These are phyloP conservation scores for Tuber calosporum DNA, from an alignment of 495 filamentous ascomycete species.

Conservation along the genomic window DNA sequence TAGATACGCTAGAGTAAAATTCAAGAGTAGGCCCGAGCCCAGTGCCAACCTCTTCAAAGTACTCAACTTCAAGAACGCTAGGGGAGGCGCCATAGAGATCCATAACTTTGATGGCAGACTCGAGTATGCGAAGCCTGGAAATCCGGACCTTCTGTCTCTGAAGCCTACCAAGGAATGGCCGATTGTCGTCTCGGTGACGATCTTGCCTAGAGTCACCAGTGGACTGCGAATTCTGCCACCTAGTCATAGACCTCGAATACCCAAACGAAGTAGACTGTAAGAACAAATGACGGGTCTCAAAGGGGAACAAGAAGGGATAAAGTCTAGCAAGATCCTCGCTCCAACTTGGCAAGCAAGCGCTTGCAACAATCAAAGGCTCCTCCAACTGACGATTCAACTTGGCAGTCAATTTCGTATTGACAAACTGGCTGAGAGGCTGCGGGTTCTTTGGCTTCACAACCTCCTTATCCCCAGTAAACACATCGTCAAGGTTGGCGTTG, in stretches of 20 bases:
- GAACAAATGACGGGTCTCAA: conserved; percentile 96
- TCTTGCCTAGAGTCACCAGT: conserved; percentile 71
- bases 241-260: conserved; percentile 92
- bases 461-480: conserved; percentile 80
- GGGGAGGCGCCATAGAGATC: conserved; percentile 94
- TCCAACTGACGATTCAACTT: conserved; percentile 96
- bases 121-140: conserved; percentile 80
- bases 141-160: conserved; percentile 98
- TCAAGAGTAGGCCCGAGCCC: conserved; percentile 94
- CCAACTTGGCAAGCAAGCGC: conserved; percentile 92
- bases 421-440: conserved; percentile 91
- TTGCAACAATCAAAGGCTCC: conserved; percentile 96
- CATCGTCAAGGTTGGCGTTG: conserved; percentile 91
- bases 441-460: conserved; percentile 58
- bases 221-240: conserved; percentile 89
- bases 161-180: conserved; percentile 83
- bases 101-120: conserved; percentile 99
- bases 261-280: conserved; percentile 97
- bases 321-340: conserved; percentile 92
- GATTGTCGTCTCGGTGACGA: conserved; percentile 69
- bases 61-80: conserved; percentile 94
- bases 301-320: conserved; percentile 98
- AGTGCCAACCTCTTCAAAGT: conserved; percentile 97
- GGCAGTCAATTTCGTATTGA: conserved; percentile 98
- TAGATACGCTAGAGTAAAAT: conserved; percentile 96